These are phyloP conservation scores for Neocucurbitaria cava DNA, from an alignment of 2,329 filamentous ascomycete species.

Conservation along the genomic window DNA sequence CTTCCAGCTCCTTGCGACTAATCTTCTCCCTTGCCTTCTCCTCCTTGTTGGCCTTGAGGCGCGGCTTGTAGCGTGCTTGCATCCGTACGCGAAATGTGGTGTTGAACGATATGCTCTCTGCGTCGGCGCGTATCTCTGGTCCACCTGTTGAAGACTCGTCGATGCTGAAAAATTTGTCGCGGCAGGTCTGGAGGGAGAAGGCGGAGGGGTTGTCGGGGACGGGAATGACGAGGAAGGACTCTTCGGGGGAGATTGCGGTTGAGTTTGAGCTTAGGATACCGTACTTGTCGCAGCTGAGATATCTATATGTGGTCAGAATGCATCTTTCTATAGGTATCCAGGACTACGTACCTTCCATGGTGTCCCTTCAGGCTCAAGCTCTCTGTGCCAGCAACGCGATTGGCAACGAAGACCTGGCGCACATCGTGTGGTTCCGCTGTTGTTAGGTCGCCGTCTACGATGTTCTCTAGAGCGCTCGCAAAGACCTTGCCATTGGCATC, in stretches of 20 bases:
- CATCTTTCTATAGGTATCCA: background rate
- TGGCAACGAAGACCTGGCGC: constrained; percentile 93
- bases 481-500: constrained; percentile 90
- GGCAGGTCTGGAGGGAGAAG: constrained; percentile 76
- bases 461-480: constrained; percentile 80
- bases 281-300: constrained; percentile 84
- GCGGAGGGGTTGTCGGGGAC: constrained; percentile 70
- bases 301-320: constrained; percentile 58
- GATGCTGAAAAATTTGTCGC: constrained; percentile 73
- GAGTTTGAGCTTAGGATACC: constrained; percentile 78
- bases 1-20: constrained; percentile 82
- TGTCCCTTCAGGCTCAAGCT: constrained; percentile 86
- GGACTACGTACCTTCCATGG: constrained; percentile 71
- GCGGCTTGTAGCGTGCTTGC: constrained; percentile 94
- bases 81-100: constrained; percentile 84
- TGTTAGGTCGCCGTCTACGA: constrained; percentile 80
- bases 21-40: constrained; percentile 86
- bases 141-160: constrained; percentile 46
- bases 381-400: constrained; percentile 80
- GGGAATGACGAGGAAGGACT: constrained; percentile 76
- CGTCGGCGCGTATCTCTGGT: constrained; percentile 79
- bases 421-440: constrained; percentile 96
- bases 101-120: constrained; percentile 68
- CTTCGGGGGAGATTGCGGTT: constrained; percentile 82
- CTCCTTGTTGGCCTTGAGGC: constrained; percentile 78